Evolutionary conservation across 1,284 basidiomycete species (phyloP).

Genomic region (Erythrobasidium hasegawianum): DNA sequence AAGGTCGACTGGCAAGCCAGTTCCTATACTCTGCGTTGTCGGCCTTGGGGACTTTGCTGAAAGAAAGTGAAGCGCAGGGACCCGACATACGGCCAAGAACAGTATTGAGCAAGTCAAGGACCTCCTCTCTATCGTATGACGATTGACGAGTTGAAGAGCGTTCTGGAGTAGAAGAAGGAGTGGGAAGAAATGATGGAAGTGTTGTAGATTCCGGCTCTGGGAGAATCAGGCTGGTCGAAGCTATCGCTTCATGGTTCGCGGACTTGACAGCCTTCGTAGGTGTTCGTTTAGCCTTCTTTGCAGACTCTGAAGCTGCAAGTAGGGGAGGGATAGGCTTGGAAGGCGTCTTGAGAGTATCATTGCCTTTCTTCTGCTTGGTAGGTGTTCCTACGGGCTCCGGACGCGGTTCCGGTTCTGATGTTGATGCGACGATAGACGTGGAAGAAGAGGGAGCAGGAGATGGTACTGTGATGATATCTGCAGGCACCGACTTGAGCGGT

Average conservation of each 20-base stretch:
- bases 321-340: neutral
- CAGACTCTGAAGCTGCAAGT: slow-evolving; percentile 4
- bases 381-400: slow-evolving; percentile 5
- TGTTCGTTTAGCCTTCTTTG: slow-evolving; percentile 24
- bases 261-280: slow-evolving; percentile 28
- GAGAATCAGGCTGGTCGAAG: neutral
- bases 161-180: slow-evolving; percentile 22
- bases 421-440: neutral
- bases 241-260: neutral
- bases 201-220: neutral
- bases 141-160: slow-evolving; percentile 2
- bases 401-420: neutral
- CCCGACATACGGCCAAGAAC: slow-evolving; percentile 22
- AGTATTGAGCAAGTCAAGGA: neutral
- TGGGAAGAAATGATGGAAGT: slow-evolving; percentile 1
- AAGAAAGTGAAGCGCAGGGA: neutral
- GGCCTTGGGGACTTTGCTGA: neutral
- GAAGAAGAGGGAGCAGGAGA: slow-evolving; percentile 13
- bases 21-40: slow-evolving; percentile 2
- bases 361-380: slow-evolving; percentile 7
- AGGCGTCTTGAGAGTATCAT: slow-evolving; percentile 4
- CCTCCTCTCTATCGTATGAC: neutral
- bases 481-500: no score
- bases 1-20: slow-evolving; percentile 24
- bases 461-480: neutral